Conservation (phyloP, 176 grass and related monocot genomes). For the Poa annua region DNA sequence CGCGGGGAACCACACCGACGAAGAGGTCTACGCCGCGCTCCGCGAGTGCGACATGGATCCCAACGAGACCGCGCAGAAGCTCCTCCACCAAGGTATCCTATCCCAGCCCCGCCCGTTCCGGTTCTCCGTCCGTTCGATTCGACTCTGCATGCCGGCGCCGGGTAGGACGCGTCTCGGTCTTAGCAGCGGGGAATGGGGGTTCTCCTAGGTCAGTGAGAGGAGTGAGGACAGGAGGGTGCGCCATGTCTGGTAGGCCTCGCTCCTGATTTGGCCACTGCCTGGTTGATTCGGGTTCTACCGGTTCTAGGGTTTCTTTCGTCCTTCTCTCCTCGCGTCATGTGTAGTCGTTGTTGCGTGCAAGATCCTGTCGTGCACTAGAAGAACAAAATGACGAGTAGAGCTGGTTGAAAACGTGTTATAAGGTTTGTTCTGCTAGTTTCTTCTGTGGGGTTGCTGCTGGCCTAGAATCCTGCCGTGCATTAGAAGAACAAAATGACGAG, state of each 20-base stretch:
- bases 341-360: neutral
- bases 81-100: conserved; percentile 76
- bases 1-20: conserved; percentile 77
- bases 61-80: conserved; percentile 88
- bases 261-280: conserved; percentile 19
- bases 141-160: neutral
- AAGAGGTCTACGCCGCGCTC: conserved; percentile 94
- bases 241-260: neutral
- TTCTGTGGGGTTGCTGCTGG: neutral
- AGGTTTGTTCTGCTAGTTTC: neutral
- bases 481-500: neutral
- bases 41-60: conserved; percentile 96
- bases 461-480: neutral
- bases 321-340: neutral
- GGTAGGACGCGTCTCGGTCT: neutral
- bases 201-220: neutral
- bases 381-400: neutral
- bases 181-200: neutral
- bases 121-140: neutral
- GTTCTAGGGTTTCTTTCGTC: conserved; percentile 16
- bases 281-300: conserved; percentile 9
- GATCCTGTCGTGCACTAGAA: neutral
- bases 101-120: neutral
- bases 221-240: neutral
- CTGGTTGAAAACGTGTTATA: neutral